Base-by-base conservation (phyloP, 2,329 filamentous ascomycete genomes). In the Venturia oleaginea region DNA sequence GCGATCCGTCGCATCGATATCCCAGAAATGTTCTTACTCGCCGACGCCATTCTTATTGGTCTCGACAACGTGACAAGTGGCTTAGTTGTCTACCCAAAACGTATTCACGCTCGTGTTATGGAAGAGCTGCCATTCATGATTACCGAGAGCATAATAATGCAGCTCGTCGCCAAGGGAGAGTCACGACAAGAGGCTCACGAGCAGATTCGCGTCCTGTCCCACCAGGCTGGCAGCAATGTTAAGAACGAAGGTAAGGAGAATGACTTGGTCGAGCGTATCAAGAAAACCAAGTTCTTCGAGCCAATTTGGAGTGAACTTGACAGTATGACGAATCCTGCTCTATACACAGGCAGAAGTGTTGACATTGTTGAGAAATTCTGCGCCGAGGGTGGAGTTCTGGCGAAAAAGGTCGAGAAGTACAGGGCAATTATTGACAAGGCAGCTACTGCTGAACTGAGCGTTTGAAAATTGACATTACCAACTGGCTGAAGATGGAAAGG, bases 91-190 rank as follows among this genome's bases (percentile, higher is more conserved):
- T 96, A 95, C 76, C 90, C 90, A 30, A 82, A 84, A 65, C 81
- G 86, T 64, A 91, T 95, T 73, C 79, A 82, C 66, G 80, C 82
- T 65, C 86, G 83, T 67, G 80, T 95, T 57, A 82, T 86, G 69
- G 83, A 86, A 67, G 90, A 95, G 76, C 83, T 97, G 17, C 92
- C 92, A 0, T 96, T 96, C 77, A 95, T 93, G 88, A 83, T 86
- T 8, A 92, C 87, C 8, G 81, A 83, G 71, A 79, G 62, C 40
- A 86, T 92, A 72, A 90, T 92, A 73, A 92, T 95, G 90, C 86
- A 85, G 69, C 81, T 93, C 64, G 85, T 87, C 34, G 84, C 85
- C 65, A 83, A 86, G 71, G 90, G 64, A 3, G 42, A 46, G 10
- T 63, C 64, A 59, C 43, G 61, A 22, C 64, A 65, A 55, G 64